These are phyloP conservation scores for Microcyclospora pomicola DNA, from an alignment of 2,329 filamentous ascomycete species.

Conservation along the genomic window DNA sequence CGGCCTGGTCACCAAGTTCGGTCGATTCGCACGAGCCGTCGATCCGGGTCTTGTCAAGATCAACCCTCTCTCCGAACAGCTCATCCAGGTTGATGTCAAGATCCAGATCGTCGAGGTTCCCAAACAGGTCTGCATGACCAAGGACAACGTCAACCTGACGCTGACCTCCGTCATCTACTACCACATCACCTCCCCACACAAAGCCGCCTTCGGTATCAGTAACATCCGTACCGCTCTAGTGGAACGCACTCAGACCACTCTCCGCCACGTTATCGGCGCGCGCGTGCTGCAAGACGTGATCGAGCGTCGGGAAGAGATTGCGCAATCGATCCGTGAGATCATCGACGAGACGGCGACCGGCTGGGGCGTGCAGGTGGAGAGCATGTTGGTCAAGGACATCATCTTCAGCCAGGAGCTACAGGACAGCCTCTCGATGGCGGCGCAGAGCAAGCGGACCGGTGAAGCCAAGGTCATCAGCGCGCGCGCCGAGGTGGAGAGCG, in stretches of 20 bases:
- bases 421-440: slow-evolving; percentile 93
- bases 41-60: slow-evolving; percentile 95
- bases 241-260: slow-evolving; percentile 93
- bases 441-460: slow-evolving; percentile 95
- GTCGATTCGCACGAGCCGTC: slow-evolving; percentile 84
- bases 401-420: slow-evolving; percentile 93
- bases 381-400: slow-evolving; percentile 98
- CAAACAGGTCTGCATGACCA: slow-evolving; percentile 96
- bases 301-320: slow-evolving; percentile 93
- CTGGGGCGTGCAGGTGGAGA: slow-evolving; percentile 94
- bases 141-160: slow-evolving; percentile 92
- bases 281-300: slow-evolving; percentile 96
- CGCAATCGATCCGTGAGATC: slow-evolving; percentile 87
- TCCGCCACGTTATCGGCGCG: slow-evolving; percentile 91
- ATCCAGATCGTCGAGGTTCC: slow-evolving; percentile 97
- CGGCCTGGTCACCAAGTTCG: slow-evolving; percentile 89
- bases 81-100: slow-evolving; percentile 94
- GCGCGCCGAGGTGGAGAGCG: slow-evolving; percentile 88
- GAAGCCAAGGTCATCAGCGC: slow-evolving; percentile 97
- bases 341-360: slow-evolving; percentile 89
- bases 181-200: slow-evolving; percentile 89
- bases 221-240: slow-evolving; percentile 93
- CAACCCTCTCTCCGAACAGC: slow-evolving; percentile 82
- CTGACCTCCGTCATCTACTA: slow-evolving; percentile 98
- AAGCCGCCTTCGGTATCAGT: slow-evolving; percentile 89